Percentiles rank a stretch among this genome's conserved stretches.
Evolutionary conservation across 2,329 filamentous ascomycete species (phyloP).

Genomic region (Colletotrichum salicis): DNA sequence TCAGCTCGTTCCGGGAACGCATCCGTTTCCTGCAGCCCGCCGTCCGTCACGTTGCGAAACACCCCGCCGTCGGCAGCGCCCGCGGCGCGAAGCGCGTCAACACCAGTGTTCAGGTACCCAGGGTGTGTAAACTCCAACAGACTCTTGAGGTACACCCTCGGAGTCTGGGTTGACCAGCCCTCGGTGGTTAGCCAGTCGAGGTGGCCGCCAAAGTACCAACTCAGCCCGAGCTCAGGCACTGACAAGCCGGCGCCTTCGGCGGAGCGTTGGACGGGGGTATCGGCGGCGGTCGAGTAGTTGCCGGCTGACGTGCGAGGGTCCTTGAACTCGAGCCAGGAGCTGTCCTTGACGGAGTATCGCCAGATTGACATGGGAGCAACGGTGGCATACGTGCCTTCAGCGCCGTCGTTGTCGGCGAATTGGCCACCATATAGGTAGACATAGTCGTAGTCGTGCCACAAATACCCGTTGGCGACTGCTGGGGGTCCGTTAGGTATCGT

Average conservation of each 20-base stretch:
- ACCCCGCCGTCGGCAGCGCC: constrained; percentile 70
- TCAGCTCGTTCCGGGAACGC: constrained; percentile 80
- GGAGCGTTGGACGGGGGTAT: constrained; percentile 70
- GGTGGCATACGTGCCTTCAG: constrained; percentile 54
- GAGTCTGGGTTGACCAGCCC: constrained; percentile 74
- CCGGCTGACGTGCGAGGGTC: constrained; percentile 72
- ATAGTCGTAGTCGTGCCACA: constrained; percentile 78
- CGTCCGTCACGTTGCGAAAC: constrained; percentile 80
- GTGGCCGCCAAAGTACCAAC: constrained; percentile 84
- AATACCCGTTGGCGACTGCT: constrained; percentile 76
- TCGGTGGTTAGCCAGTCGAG: constrained; percentile 68
- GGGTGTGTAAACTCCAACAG: constrained; percentile 82
- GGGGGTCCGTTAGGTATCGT: constrained; percentile 75
- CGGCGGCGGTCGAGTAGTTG: constrained; percentile 67
- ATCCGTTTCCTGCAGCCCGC: constrained; percentile 65
- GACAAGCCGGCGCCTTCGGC: constrained; percentile 80
- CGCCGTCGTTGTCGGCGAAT: constrained; percentile 67
- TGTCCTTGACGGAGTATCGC: constrained; percentile 72
- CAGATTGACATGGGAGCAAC: constrained; percentile 73
- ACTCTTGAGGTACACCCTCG: constrained; percentile 77
- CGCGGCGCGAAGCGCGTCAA: constrained; percentile 63
- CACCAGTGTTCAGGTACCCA: constrained; percentile 71
- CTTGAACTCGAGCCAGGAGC: constrained; percentile 71
- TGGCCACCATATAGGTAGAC: constrained; percentile 81
- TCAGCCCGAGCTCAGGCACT: constrained; percentile 75